These are phyloP conservation scores for Debaryomyces robertsiae DNA, from an alignment of 1,139 yeast genomes.

Conservation along the genomic window DNA sequence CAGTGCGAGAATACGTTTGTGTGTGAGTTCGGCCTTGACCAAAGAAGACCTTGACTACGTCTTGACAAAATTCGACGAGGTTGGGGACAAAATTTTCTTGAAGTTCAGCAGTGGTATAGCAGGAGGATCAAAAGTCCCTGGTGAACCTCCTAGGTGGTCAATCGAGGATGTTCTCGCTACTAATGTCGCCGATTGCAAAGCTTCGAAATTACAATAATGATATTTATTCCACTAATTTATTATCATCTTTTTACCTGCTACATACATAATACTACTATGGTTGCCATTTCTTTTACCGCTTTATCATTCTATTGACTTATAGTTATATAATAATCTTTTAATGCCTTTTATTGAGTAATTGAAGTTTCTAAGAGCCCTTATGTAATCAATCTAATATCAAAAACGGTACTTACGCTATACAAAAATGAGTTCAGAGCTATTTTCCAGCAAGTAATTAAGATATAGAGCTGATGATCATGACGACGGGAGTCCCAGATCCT, in stretches of 20 bases:
- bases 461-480: constrained; percentile 15
- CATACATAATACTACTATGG: neutral
- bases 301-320: constrained; percentile 2
- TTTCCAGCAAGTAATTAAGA: neutral
- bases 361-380: too few species aligned
- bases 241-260: neutral
- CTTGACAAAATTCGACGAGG: constrained; percentile 68
- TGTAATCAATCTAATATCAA: constrained; percentile 6
- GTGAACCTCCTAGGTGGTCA: constrained; percentile 73
- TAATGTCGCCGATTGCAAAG: constrained; percentile 72
- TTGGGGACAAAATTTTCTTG: constrained; percentile 76
- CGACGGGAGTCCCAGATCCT: constrained; percentile 33
- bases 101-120: constrained; percentile 80
- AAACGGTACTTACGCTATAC: neutral
- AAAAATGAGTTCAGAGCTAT: neutral
- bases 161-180: constrained; percentile 74
- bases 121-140: constrained; percentile 60
- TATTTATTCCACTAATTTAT: neutral
- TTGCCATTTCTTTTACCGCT: neutral
- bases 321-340: constrained; percentile 2
- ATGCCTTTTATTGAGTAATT: neutral
- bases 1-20: constrained; percentile 87
- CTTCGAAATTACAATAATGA: constrained; percentile 23
- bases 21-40: constrained; percentile 89
- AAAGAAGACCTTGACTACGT: constrained; percentile 90